Percentiles rank a stretch among this genome's conserved stretches.
Evolutionary conservation across 805 yeast genomes (phyloP).

Genomic region (Hanseniaspora guilliermondii): DNA sequence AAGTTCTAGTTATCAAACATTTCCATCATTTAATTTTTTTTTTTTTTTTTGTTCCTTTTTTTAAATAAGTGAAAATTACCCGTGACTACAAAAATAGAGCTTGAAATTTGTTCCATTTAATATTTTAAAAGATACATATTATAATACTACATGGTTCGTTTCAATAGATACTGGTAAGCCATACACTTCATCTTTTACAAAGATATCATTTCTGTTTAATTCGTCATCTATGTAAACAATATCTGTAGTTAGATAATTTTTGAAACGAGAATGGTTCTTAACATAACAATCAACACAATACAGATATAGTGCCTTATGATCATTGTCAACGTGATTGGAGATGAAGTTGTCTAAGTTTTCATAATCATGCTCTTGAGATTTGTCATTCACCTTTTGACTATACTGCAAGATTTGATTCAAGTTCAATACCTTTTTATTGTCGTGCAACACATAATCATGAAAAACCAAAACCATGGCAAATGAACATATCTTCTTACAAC

Average conservation of each 20-base stretch:
- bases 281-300: constrained; percentile 5
- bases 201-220: not conserved
- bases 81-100: not conserved
- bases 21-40: not conserved
- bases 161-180: not conserved
- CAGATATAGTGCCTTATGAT: constrained; percentile 7
- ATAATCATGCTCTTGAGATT: constrained; percentile 4
- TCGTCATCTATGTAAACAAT: not conserved
- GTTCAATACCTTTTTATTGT: not conserved
- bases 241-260: constrained; percentile 1
- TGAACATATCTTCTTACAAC: constrained; percentile 7
- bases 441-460: not conserved
- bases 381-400: not conserved
- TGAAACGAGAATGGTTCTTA: not conserved
- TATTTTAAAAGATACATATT: no score
- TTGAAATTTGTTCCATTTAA: no score
- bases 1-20: no score
- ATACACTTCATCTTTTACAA: not conserved
- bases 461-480: constrained; percentile 7
- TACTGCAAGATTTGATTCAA: constrained; percentile 1
- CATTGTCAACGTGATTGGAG: constrained; percentile 16
- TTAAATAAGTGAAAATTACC: not conserved
- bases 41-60: not conserved
- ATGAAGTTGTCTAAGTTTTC: constrained; percentile 8
- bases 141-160: not conserved